These are phyloP conservation scores for Sicyos baderoa DNA, from an alignment of 306 rosid genomes.

Conservation along the genomic window DNA sequence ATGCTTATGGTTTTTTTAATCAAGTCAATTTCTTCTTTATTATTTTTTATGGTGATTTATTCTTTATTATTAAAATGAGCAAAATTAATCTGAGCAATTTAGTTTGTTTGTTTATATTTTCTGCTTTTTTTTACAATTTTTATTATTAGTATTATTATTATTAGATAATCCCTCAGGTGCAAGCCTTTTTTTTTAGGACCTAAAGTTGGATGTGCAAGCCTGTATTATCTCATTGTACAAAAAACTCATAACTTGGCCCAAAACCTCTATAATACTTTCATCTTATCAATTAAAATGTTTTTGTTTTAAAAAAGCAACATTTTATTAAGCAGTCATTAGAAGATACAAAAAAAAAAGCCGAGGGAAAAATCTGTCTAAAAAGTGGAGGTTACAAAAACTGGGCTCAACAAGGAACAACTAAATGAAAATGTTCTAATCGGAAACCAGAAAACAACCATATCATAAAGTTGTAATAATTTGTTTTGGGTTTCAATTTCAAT, in stretches of 20 bases:
- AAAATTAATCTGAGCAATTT: constrained; percentile 4
- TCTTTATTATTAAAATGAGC: constrained; percentile 1
- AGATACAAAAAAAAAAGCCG: not conserved
- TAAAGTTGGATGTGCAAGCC: too few relatives aligned
- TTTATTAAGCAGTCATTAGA: too few relatives aligned
- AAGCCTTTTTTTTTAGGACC: too few relatives aligned
- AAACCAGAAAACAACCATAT: not conserved
- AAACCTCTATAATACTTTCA: too few relatives aligned
- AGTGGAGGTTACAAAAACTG: not conserved
- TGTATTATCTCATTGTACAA: too few relatives aligned
- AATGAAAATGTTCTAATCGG: not conserved
- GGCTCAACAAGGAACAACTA: not conserved
- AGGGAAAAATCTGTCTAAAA: not conserved
- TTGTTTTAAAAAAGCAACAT: too few relatives aligned
- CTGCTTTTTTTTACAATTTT: not conserved
- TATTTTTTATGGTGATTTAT: not conserved
- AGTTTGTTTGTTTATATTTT: not conserved
- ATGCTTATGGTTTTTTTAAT: not conserved
- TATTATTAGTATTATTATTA: too few relatives aligned
- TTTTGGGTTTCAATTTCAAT: not conserved
- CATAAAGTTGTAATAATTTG: not conserved
- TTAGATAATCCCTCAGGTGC: too few relatives aligned
- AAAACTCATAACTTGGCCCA: too few relatives aligned
- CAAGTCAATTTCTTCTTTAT: too few relatives aligned
- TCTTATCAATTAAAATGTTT: too few relatives aligned